Conservation (phyloP, 495 filamentous ascomycete species). For the Amorphotheca resinae region DNA sequence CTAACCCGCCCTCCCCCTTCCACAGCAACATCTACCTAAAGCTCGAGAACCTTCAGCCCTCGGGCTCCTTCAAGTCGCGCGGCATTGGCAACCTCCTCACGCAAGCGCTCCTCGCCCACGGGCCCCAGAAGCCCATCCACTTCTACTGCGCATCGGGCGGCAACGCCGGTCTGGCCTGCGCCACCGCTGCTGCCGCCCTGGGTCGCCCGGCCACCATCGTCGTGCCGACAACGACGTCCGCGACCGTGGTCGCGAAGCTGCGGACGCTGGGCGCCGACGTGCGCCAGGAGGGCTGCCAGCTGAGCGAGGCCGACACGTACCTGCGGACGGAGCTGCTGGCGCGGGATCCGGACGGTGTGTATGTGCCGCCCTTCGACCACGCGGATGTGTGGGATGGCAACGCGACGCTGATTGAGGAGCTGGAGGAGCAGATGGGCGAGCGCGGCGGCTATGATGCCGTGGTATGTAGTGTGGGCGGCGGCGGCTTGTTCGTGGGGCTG, state of each 20-base stretch:
- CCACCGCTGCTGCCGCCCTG: slow-evolving; percentile 60
- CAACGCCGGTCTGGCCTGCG: slow-evolving; percentile 87
- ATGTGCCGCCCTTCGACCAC: slow-evolving; percentile 88
- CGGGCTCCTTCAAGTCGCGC: slow-evolving; percentile 90
- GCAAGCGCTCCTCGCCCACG: slow-evolving; percentile 29
- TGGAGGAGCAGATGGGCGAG: slow-evolving; percentile 43
- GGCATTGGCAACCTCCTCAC: slow-evolving; percentile 76
- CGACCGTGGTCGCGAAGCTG: slow-evolving; percentile 65
- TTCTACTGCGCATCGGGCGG: slow-evolving; percentile 86
- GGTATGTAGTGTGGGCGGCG: slow-evolving; percentile 79
- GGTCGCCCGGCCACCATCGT: slow-evolving; percentile 69
- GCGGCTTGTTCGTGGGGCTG: slow-evolving; percentile 72
- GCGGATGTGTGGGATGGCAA: slow-evolving; percentile 74
- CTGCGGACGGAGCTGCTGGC: slow-evolving; percentile 51
- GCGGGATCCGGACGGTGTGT: slow-evolving; percentile 43
- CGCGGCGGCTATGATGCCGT: slow-evolving; percentile 33
- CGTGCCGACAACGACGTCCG: slow-evolving; percentile 54
- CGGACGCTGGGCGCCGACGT: slow-evolving; percentile 31
- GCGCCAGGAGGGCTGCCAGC: slow-evolving; percentile 56
- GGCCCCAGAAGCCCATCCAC: slow-evolving; percentile 34
- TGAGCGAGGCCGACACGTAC: slow-evolving; percentile 65
- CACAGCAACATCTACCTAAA: slow-evolving; percentile 63
- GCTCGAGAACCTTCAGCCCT: slow-evolving; percentile 84
- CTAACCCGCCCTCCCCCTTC: not conserved
- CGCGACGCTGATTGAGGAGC: slow-evolving; percentile 60